Evolutionary conservation across 1,284 basidiomycete genomes (phyloP).

Genomic region (Trichosporon inkin): DNA sequence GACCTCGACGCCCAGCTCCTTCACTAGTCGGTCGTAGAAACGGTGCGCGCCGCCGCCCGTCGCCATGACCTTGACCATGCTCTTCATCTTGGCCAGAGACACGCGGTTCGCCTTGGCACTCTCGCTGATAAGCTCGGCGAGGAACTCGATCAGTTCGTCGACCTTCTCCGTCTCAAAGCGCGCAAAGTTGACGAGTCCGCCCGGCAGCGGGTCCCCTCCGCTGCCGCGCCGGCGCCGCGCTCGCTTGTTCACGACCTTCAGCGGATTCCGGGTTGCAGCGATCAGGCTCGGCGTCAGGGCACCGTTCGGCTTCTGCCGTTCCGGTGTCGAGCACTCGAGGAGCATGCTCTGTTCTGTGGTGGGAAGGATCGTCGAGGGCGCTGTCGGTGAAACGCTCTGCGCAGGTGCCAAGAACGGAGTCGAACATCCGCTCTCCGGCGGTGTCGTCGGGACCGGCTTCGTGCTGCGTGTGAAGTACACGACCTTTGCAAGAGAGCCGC

Average conservation of each 20-base stretch:
- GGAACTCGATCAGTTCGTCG: conserved; percentile 78
- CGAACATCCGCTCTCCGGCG: conserved; percentile 41
- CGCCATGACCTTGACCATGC: conserved; percentile 92
- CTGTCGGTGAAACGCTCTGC: conserved; percentile 32
- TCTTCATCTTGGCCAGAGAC: conserved; percentile 82
- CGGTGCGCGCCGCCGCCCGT: conserved; percentile 96
- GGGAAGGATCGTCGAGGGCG: conserved; percentile 21
- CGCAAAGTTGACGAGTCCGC: conserved; percentile 95
- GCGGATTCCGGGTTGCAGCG: conserved; percentile 15
- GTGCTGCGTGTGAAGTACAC: conserved; percentile 95
- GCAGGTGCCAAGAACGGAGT: conserved; percentile 42
- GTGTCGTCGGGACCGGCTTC: conserved; percentile 35
- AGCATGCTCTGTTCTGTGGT: conserved; percentile 32
- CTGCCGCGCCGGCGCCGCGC: conserved; percentile 51
- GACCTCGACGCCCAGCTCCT: conserved; percentile 77
- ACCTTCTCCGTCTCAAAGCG: conserved; percentile 94
- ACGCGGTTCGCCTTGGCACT: conserved; percentile 87
- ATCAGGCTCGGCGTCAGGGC: conserved; percentile 69
- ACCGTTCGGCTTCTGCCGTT: conserved; percentile 58
- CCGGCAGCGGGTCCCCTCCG: conserved; percentile 73
- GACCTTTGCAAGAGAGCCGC: conserved; percentile 95
- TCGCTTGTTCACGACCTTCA: conserved; percentile 27
- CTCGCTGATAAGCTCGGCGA: conserved; percentile 78
- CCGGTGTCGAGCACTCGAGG: conserved; percentile 31
- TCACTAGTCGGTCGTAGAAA: conserved; percentile 79